Evolutionary conservation across 2,329 filamentous ascomycete species (phyloP).

Genomic region (Emmonsiellopsis sp.): DNA sequence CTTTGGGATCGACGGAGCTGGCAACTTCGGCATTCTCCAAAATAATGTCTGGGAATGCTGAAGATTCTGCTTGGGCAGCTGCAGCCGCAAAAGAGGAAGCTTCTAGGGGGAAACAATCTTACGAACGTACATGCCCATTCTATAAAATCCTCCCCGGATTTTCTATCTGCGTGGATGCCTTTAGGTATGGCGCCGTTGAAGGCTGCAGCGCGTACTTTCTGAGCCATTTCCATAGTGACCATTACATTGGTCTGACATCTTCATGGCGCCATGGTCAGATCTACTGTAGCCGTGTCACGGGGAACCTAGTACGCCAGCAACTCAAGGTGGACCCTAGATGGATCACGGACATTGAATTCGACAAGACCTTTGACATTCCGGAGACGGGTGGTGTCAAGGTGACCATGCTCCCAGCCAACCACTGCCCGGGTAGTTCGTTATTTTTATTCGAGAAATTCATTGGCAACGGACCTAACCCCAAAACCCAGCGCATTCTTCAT

Average conservation of each 20-base stretch:
- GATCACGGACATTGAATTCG: conserved; percentile 77
- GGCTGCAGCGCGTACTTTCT: conserved; percentile 93
- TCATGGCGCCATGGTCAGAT: conserved; percentile 91
- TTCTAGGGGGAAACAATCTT: conserved; percentile 74
- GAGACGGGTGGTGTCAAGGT: conserved; percentile 74
- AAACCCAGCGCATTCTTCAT: conserved; percentile 72
- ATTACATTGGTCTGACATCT: conserved; percentile 83
- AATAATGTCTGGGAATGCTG: conserved; percentile 84
- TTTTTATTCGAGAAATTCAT: conserved; percentile 81
- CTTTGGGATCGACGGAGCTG: conserved; percentile 31
- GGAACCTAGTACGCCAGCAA: conserved; percentile 77
- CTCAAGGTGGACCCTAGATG: conserved; percentile 77
- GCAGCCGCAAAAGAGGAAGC: conserved; percentile 72
- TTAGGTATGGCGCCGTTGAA: conserved; percentile 86
- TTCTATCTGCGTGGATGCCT: conserved; percentile 88
- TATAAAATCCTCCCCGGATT: conserved; percentile 97
- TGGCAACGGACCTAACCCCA: conserved; percentile 49
- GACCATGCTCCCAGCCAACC: conserved; percentile 93
- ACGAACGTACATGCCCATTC: conserved; percentile 87
- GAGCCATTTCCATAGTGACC: conserved; percentile 96
- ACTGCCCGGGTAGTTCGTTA: conserved; percentile 88
- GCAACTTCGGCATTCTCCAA: conserved; percentile 72
- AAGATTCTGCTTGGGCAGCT: conserved; percentile 80
- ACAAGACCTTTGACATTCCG: conserved; percentile 67
- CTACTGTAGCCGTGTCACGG: conserved; percentile 90